phyloP scores from a whole-genome alignment of 2,329 filamentous ascomycete species.

The Penicillium sp. region DNA sequence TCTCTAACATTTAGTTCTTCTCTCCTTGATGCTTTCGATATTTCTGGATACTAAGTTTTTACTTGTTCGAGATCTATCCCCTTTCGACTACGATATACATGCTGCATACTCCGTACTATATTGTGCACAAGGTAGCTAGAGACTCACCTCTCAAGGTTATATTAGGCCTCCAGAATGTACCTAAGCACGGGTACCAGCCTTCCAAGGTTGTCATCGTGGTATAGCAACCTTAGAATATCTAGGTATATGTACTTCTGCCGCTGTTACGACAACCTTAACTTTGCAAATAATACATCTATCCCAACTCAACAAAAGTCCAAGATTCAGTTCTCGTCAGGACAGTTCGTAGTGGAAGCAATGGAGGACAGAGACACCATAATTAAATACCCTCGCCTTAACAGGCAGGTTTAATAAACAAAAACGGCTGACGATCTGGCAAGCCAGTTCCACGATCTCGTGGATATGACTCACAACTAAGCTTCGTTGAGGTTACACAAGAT shows the following conservation, averaged over 20 bases:
- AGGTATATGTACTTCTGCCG: not conserved
- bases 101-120: not conserved
- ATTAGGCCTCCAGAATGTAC: too few species aligned
- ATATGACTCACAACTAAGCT: conserved; percentile 63
- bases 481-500: too few species aligned
- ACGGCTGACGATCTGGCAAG: conserved; percentile 30
- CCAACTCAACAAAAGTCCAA: not conserved
- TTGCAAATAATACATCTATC: not conserved
- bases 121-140: not conserved
- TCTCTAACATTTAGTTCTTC: too few species aligned
- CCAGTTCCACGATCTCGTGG: conserved; percentile 65
- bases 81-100: not conserved
- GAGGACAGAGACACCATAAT: conserved; percentile 54
- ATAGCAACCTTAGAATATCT: not conserved
- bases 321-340: not conserved
- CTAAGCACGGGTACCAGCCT: not conserved
- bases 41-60: too few species aligned
- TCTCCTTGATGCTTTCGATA: too few species aligned
- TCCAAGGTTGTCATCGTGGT: not conserved
- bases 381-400: conserved; percentile 32
- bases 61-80: too few species aligned
- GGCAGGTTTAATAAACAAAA: not conserved
- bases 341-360: conserved; percentile 40
- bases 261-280: not conserved
- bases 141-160: not conserved